A percentile compares a stretch with the other conserved stretches of the same genome.
phyloP scores from a whole-genome alignment of 164 flowering plant genomes.

The Protea cynaroides region DNA sequence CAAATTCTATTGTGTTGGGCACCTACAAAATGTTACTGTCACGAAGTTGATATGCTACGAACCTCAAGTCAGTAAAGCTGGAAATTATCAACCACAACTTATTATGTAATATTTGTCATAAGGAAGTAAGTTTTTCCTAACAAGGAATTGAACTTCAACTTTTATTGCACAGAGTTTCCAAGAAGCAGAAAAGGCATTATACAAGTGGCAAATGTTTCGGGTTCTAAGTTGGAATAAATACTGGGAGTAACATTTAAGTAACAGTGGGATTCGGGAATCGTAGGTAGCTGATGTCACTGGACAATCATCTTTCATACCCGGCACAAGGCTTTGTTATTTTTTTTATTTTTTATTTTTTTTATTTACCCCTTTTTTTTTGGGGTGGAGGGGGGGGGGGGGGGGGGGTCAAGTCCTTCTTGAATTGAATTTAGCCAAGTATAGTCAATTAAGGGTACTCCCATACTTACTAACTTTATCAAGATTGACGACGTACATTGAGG shows the following conservation, averaged over 20 bases:
- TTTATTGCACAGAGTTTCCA: neutral
- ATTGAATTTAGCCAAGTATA: too few relatives aligned
- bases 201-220: too few relatives aligned
- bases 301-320: too few relatives aligned
- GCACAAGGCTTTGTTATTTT: too few relatives aligned
- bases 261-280: too few relatives aligned
- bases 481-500: neutral
- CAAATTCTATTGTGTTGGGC: constrained; percentile 93
- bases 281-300: neutral
- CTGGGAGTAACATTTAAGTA: too few relatives aligned
- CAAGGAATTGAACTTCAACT: neutral
- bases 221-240: too few relatives aligned
- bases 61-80: neutral
- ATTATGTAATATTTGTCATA: neutral
- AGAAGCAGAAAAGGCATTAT: neutral
- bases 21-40: constrained; percentile 42
- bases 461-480: neutral
- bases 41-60: neutral
- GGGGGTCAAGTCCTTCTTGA: too few relatives aligned
- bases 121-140: neutral
- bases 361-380: too few relatives aligned
- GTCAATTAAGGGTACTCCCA: neutral
- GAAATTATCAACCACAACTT: neutral
- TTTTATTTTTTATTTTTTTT: too few relatives aligned
- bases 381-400: too few relatives aligned